Base-by-base conservation (phyloP, 257 asterid genomes). In the Leptodermis oblonga region DNA sequence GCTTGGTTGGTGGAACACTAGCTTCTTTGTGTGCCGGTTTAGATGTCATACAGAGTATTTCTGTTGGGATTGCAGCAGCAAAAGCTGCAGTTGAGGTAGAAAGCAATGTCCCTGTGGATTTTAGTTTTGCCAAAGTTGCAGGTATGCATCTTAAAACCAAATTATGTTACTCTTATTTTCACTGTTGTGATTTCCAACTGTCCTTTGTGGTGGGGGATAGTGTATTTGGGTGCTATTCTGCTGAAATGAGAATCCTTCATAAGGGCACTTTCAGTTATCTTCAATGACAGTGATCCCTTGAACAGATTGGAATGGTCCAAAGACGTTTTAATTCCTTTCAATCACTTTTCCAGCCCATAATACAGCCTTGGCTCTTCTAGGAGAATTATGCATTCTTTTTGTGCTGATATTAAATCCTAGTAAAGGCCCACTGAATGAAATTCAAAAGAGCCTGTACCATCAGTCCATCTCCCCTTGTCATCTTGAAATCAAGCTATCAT, bases 21-120 rank as follows among this genome's bases (percentile, higher is more conserved):
- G 90, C 97, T 67, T 88, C 97, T 8, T 51, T 82, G 9, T 87
- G 88, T 51, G 80, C 95, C 25, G 95, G 97, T 82, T 86, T 93
- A 55, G 92, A 93, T 82, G 67, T 90, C 75, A 81, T 88, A 87
- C 99, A 87, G 80, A 88, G 99, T 73, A 69, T 88, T 30, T 89
- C 97, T 34, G 96, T 88, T 75, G 97, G 99, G n/a, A 76, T 89
- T 76, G 95, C 99, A 22, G 88, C 96, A 6, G 95, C 99, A 31
- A 89, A 85, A 82, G 88, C 87, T 39, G 93, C 97, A 2, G 95
- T 92, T 31, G 96, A 92, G 80, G 70, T 85, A 20, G 96, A 82
- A 73, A 74, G 70, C 80, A 88, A 87, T 20, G 92, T 92, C 69
- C 98, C 98, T 36, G 74, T 63, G 8, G 80, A 78, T 23, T 88